Conservation (phyloP, 2,329 filamentous ascomycete species). For the Colletotrichum tropicicola region DNA sequence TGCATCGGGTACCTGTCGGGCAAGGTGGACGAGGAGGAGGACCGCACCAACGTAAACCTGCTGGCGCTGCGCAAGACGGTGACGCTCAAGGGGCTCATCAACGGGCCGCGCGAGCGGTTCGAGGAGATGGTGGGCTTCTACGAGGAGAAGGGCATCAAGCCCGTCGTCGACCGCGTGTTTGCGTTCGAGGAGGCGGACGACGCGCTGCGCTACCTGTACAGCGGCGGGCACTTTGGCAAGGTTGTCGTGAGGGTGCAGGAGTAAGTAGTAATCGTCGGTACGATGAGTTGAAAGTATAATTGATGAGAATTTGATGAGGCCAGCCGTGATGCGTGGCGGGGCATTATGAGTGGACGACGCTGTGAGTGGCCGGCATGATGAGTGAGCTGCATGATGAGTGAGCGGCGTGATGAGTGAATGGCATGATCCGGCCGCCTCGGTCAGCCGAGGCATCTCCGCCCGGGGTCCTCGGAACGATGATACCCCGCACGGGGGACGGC, state of each 20-base stretch:
- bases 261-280: slow-evolving; percentile 32
- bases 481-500: slow-evolving; percentile 1
- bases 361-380: neutral
- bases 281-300: neutral
- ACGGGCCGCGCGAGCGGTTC: slow-evolving; percentile 64
- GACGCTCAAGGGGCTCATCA: slow-evolving; percentile 64
- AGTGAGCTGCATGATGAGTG: neutral
- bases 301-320: neutral
- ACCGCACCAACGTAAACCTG: slow-evolving; percentile 68
- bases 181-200: slow-evolving; percentile 54
- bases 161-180: slow-evolving; percentile 59
- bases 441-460: slow-evolving; percentile 19
- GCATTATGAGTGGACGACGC: neutral
- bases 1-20: slow-evolving; percentile 60
- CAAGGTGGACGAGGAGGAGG: slow-evolving; percentile 62
- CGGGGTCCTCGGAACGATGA: slow-evolving; percentile 9
- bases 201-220: slow-evolving; percentile 61
- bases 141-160: slow-evolving; percentile 51
- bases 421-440: neutral
- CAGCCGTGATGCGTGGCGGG: too few relatives aligned
- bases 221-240: slow-evolving; percentile 66
- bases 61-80: slow-evolving; percentile 56
- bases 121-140: slow-evolving; percentile 63
- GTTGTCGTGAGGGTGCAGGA: slow-evolving; percentile 55
- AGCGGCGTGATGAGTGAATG: neutral